Evolutionary conservation across 2,329 filamentous ascomycete genomes (phyloP), one percentile per base, ranked within the genome.

Genomic region (Lachnum nothofagi): DNA sequence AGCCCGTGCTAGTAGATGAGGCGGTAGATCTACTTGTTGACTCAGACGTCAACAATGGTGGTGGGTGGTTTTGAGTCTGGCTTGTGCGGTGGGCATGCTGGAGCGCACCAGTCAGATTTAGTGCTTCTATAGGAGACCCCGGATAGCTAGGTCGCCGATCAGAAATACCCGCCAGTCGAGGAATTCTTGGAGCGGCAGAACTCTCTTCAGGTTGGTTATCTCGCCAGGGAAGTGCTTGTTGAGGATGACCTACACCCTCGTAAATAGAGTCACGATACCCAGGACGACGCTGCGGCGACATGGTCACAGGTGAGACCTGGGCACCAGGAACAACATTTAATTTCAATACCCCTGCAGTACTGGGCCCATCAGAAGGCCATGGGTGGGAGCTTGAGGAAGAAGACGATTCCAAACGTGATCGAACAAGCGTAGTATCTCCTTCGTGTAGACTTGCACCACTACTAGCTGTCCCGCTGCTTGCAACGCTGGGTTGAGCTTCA

Each of bases 211-310:
- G 57, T 16, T 56, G 53, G 3, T 42, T 47, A 16, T 66, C 64
- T 48, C 62, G 56, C 62, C 62, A 63, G 9, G 61, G 49, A 38
- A 60, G 51, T 23, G 51, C 27, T 8, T 61, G 58, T 22, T 53
- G 55, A 20, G 43, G 58, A 20, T 53, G 55, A 20, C 41, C 31
- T 17, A 17, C 37, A 4, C 44, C 27, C 25, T 44, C 52, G 22
- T 55, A 55, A 5, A 63, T 57, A 1, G 64, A 60, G n/a, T 65
- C 64, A 5, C 63, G 57, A 53, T 64, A 65, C 5, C 63, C 63
- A 35, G 62, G 61, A n/a, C 65, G 54, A 2, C 58, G 39, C 1
- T 49, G 56, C 4, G 61, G 50, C 16, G 58, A 60, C 8, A 51
- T 31, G 10, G 52, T 39, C 16, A 27, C 44, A 8, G 60, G 56